Percentiles rank a stretch among this genome's conserved stretches.
phyloP scores from a whole-genome alignment of 805 yeast genomes.

The Myxozyma udenii region DNA sequence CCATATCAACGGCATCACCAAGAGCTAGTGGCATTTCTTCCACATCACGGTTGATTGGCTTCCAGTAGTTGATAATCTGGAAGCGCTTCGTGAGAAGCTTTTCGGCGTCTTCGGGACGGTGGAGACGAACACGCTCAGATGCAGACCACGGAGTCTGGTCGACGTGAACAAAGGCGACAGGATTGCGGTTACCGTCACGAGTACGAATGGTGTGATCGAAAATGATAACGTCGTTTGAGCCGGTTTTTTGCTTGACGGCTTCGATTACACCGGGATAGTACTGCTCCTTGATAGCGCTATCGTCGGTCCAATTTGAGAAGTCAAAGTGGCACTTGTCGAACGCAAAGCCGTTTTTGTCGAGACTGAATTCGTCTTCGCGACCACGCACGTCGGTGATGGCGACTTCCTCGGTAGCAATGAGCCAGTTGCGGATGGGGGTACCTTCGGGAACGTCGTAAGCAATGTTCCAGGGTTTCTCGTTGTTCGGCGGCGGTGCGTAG shows the following conservation, averaged over 20 bases:
- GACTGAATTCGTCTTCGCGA: constrained; percentile 17
- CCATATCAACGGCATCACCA: constrained; percentile 27
- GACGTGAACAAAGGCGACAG: constrained; percentile 30
- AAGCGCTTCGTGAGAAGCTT: constrained; percentile 27
- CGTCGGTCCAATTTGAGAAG: constrained; percentile 22
- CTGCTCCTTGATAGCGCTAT: constrained; percentile 22
- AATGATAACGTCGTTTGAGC: constrained; percentile 27
- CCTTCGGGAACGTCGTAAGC: constrained; percentile 34
- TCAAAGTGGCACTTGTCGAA: constrained; percentile 18
- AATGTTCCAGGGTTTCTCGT: constrained; percentile 29
- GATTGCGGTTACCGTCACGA: constrained; percentile 27
- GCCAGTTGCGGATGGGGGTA: constrained; percentile 25
- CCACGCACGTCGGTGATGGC: constrained; percentile 17
- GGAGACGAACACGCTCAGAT: constrained; percentile 26
- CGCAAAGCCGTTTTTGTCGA: constrained; percentile 27
- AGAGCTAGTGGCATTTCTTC: constrained; percentile 31
- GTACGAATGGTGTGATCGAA: constrained; percentile 32
- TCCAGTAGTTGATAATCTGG: constrained; percentile 34
- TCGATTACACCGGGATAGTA: constrained; percentile 30
- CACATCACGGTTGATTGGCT: constrained; percentile 28
- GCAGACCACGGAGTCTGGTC: constrained; percentile 33
- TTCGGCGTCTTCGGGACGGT: constrained; percentile 29
- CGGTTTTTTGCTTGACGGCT: constrained; percentile 29
- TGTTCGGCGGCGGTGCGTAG: constrained; percentile 22
- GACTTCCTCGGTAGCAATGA: constrained; percentile 1